Percentiles rank a stretch among this genome's conserved stretches.
These are phyloP conservation scores for Paramecium pentaurelia DNA, from an alignment of 73 alveolate genomes.

Conservation along the genomic window DNA sequence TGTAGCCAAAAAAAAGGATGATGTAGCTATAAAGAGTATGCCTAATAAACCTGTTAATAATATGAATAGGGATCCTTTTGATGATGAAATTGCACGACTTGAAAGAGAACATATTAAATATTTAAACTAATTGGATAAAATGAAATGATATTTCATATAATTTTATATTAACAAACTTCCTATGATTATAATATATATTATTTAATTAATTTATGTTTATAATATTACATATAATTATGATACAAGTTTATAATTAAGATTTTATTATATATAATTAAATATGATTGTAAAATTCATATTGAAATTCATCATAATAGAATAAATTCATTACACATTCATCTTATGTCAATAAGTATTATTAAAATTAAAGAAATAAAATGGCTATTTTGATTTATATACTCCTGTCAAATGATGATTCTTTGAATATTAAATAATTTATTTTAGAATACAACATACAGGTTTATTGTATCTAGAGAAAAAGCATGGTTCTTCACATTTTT, in stretches of 20 bases:
- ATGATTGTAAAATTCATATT: not conserved
- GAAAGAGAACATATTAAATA: conserved; percentile 39
- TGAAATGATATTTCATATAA: not conserved
- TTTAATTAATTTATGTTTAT: too few relatives aligned
- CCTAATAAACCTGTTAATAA: not conserved
- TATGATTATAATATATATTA: not conserved
- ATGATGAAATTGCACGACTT: conserved; percentile 32
- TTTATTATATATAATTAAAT: not conserved
- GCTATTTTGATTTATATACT: not conserved
- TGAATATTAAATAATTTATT: not conserved
- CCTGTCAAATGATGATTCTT: not conserved
- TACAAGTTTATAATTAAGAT: too few relatives aligned
- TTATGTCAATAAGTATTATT: not conserved
- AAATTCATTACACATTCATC: not conserved
- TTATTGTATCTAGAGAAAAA: not conserved
- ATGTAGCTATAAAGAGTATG: not conserved
- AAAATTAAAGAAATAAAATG: conserved; percentile 47
- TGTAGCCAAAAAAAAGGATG: conserved; percentile 7
- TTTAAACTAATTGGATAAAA: conserved; percentile 36
- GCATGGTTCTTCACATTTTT: conserved; percentile 10
- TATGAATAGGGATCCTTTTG: conserved; percentile 16
- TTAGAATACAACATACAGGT: conserved; percentile 33
- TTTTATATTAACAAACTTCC: not conserved
- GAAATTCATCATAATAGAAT: not conserved
- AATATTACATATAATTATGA: too few relatives aligned